Base-by-base conservation (phyloP, 495 filamentous ascomycete genomes). In the Diplogelasinospora grovesii region DNA sequence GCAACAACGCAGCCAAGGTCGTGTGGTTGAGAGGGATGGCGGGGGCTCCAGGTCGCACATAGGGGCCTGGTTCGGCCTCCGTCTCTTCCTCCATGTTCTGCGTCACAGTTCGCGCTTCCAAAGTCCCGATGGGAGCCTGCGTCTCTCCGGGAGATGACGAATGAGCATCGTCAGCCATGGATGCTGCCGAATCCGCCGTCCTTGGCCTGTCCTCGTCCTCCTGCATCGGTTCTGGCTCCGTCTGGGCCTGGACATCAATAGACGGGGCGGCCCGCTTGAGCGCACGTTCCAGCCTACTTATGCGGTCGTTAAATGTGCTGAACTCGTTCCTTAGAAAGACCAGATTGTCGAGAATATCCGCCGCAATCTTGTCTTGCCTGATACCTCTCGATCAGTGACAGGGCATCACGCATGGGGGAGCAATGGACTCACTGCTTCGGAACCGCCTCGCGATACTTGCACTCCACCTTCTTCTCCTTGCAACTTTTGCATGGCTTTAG, bases 21-120 rank as follows among this genome's bases (percentile, higher is more conserved):
- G 83, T 86, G 53, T 95, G 88, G 25, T 87, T 83, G 5, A 75
- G 68, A 0, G 83, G 82, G 33, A 93, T 83, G 3, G 77, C 75
- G n/a, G 79, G 69, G 20, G 74, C 70, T 31, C 73, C 75, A 0
- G 71, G 66, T 8, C 47, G 57, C 13, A 71, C 63, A n/a, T 57
- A 43, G 8, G 66, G 67, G 3, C 69, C 71, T 0, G 66, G 65
- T 32, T 65, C 61, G 3, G 53, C 55, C 45, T 73, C 69, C 33
- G 56, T 55, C 25, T 69, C 66, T 16, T 70, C 64, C 28, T 68
- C 61, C 52, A 66, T 58, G 40, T 58, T 43, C 36, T 48, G 50
- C n/a, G 55, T 47, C 47, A 54, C 57, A 3, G 15, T 48, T 14
- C 57, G 54, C 47, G 52, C 45, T 54, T 63, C 56, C 18, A 56